Percentiles rank a stretch among this genome's conserved stretches.
These are phyloP conservation scores for Populus deltoides DNA, from an alignment of 345 rosid species.

Conservation along the genomic window DNA sequence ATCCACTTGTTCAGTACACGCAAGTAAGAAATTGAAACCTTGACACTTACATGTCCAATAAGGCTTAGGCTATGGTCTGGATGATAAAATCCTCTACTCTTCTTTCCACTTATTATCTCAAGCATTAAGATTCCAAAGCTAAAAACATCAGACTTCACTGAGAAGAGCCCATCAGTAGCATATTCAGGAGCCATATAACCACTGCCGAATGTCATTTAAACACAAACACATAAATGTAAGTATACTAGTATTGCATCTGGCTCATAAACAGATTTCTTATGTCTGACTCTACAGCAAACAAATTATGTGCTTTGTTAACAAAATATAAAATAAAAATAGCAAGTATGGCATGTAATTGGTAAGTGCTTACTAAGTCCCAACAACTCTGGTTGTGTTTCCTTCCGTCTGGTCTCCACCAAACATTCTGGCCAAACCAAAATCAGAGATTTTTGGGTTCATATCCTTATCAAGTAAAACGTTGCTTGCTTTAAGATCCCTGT, in stretches of 20 bases:
- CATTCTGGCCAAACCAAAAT: slow-evolving; percentile 11
- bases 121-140: not conserved
- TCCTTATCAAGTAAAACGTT: slow-evolving; percentile 13
- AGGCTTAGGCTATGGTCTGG: not conserved
- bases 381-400: slow-evolving; percentile 12
- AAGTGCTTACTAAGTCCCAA: slow-evolving; percentile 4
- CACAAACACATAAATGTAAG: too few relatives aligned
- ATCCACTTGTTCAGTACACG: too few relatives aligned
- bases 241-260: too few relatives aligned
- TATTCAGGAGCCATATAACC: not conserved
- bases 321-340: too few relatives aligned
- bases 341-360: too few relatives aligned
- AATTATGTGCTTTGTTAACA: too few relatives aligned
- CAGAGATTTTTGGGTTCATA: slow-evolving; percentile 16
- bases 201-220: not conserved
- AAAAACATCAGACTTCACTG: not conserved
- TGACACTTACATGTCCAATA: not conserved
- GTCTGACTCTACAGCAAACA: too few relatives aligned
- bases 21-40: too few relatives aligned
- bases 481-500: slow-evolving; percentile 16
- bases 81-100: not conserved
- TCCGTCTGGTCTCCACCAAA: slow-evolving; percentile 5
- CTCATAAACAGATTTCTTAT: not conserved
- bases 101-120: not conserved
- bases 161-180: not conserved